phyloP scores from a whole-genome alignment of 371 early-diverging fungal genomes.

The Parasitella parasitica region DNA sequence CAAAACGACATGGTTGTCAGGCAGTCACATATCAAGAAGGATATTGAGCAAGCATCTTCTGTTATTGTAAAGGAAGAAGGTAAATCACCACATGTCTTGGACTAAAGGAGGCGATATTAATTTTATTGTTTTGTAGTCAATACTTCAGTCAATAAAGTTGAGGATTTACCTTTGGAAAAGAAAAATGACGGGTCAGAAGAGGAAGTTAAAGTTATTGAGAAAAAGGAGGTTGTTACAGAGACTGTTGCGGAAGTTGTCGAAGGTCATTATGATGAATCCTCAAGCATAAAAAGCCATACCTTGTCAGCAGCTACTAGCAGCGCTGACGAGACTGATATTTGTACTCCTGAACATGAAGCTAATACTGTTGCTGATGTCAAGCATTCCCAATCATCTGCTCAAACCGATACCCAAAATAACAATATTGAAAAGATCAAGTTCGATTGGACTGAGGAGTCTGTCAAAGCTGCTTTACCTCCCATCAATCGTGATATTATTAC shows the following conservation, averaged over 20 bases:
- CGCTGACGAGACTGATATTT: constrained; percentile 16
- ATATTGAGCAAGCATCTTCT: not conserved
- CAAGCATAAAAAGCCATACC: not conserved
- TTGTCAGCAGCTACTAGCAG: constrained; percentile 11
- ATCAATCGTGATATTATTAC: constrained; percentile 2
- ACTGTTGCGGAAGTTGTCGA: not conserved
- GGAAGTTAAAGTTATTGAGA: too few species aligned
- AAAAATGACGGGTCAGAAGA: not conserved
- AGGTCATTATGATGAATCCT: not conserved
- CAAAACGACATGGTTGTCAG: not conserved
- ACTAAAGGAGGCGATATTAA: not conserved
- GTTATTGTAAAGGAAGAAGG: not conserved
- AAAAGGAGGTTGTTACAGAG: not conserved
- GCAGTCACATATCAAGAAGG: constrained; percentile 3
- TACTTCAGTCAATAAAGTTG: not conserved
- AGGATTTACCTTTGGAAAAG: not conserved
- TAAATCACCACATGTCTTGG: not conserved
- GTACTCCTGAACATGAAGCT: constrained; percentile 19
- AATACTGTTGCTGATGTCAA: not conserved
- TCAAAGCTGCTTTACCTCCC: not conserved
- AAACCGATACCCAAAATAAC: constrained; percentile 1
- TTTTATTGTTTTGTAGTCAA: too few species aligned
- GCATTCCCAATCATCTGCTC: not conserved
- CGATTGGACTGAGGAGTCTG: constrained; percentile 1
- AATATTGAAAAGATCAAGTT: not conserved